Evolutionary conservation across 768 basidiomycete genomes (phyloP), one percentile per base, ranked within the genome.

Genomic region (Trametopsis cervina): DNA sequence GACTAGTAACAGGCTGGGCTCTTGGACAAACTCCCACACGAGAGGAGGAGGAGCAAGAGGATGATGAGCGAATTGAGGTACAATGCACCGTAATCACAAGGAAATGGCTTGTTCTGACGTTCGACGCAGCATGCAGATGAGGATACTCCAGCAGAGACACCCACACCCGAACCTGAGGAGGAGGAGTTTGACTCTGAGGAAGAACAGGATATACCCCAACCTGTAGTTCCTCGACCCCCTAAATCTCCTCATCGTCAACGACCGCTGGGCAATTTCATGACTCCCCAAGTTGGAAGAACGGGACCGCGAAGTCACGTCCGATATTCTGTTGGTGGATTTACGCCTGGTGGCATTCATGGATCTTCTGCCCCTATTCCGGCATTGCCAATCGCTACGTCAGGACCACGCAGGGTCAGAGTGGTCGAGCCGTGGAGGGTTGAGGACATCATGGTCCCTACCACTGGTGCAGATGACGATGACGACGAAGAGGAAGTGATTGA

Each of bases 341-440:
- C 51, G 2, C 46, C 54, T n/a, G 45, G 49, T 17, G 51, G 51
- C 5, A 52, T 52, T 4, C 43, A 47, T 15, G 51, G 51, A 15
- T 21, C 44, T 3, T 26, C 37, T 27, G 20, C 42, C 4, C 42
- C 49, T 10, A 25, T n/a, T 22, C 42, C 51, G 18, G 10, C 24
- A 33, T n/a, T 37, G 13, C 18, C 40, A 35, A 51, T 54, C n/a
- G 40, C 46, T 5, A 46, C 46, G 13, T 67, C 67, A 1, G 75
- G 73, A 29, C 68, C 78, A 1, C 69, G 70, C 27, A 66, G 78
- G 11, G 68, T 80, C 6, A 59, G 74, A 9, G 57, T 77, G 2
- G 71, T 76, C 24, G 68, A 73, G 36, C 69, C 75, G 12, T 82
- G 79, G 83, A 72, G 67, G 44, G 75, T 81, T 9, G 68, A 64